Base-by-base conservation (phyloP, 257 asterid species). In the Petunia axillaris region DNA sequence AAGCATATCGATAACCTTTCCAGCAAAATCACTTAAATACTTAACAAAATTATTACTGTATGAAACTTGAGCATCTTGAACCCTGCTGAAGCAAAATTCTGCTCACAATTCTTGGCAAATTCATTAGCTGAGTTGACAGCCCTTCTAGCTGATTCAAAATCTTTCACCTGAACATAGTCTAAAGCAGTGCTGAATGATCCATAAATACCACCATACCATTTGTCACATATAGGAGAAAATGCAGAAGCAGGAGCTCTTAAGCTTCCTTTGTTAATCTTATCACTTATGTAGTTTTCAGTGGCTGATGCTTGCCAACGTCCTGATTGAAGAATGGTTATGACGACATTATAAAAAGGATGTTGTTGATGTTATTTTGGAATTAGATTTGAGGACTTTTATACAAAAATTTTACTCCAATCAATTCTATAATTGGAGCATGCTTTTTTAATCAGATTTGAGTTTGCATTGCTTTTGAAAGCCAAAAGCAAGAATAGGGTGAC, bases 401-500 rank as follows among this genome's bases (percentile, higher is more conserved):
- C 25, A 25, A 25, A 25, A 25, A 25, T 25, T 25, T 25, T 25
- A 25, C 25, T 25, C 25, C 25, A 25, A 25, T 25, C 25, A 25
- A 25, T 25, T 25, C 25, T 25, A 25, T 25, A 25, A 25, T 25
- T 25, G 57, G 57, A 52, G 11, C 57, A 52, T 52, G 57, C 57
- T 52, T 52, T 52, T 15, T 52, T 10, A 52, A 52, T 8, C 15
- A 64, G 4, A 64, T 64, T 40, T 64, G 14, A 9, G 70, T 64
- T 6, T 64, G 70, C 70, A 36, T 64, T 64, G 16, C 36, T 38
- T 64, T 64, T 43, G 2, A 5, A 37, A 64, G 70, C 9, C n/a
- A 64, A 64, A 64, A 64, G 37, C 6, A 35, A 62, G 70, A 37
- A 37, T 36, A 64, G 70, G 46, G 44, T 64, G 70, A 64, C 46